Evolutionary conservation across 2,329 filamentous ascomycete species (phyloP), one percentile per base, ranked within the genome.

Genomic region (Xylariaceae sp.): DNA sequence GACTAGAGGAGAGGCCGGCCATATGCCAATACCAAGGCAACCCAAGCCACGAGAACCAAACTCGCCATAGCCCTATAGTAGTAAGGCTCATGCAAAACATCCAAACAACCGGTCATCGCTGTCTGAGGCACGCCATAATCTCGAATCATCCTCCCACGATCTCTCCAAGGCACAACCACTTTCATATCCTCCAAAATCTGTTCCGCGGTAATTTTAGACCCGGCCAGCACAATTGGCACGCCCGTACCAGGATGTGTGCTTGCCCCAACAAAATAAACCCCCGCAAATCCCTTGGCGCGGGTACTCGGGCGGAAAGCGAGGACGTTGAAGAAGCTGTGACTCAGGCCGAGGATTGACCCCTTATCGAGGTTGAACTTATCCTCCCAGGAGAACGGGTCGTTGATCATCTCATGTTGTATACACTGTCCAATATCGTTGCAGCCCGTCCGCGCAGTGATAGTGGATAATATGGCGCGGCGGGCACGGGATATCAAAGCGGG

Each of bases 171-270:
- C 7, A 61, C 54, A 22, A 36, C 17, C 43, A 67, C 17, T 1
- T 57, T 45, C 16, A 61, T 42, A 40, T 70, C 67, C 5, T 53
- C 59, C 20, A 74, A 55, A 16, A 74, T 66, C 60, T 74, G 69
- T 54, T 73, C 70, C 1, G 66, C 55, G 10, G 70, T 72, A 45
- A 88, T 73, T 62, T 81, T 85, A 7, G 81, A 79, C 0, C 85
- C 85, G 0, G 84, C 84, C 8, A 88, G 67, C 21, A 83, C 82
- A 45, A 89, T 86, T 3, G 86, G 86, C 17, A 89, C 85, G 0
- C 85, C 85, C 0, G 85, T 88, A 2, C 86, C 86, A 0, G 86
- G 85, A 67, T 90, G 85, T 17, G 85, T 86, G 58, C 80, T 85
- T 1, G 85, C 85, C 25, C 85, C 85, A 0, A 88, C 86, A 58